Conservation (phyloP, 257 asterid genomes). For the Oldenlandia corymbosa region DNA sequence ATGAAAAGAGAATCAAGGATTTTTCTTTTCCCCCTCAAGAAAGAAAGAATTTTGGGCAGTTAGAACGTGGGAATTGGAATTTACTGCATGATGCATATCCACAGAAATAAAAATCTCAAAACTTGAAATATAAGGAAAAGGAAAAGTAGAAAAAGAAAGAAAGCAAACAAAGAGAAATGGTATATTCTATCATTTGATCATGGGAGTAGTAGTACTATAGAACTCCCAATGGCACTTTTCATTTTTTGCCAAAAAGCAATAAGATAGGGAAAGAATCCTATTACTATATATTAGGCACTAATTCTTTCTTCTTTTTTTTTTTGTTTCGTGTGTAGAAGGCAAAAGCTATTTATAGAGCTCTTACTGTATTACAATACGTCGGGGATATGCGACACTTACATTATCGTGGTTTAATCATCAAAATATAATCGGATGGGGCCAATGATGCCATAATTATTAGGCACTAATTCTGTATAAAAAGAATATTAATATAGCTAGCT, state of each 20-base stretch:
- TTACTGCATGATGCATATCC: not conserved
- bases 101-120: not conserved
- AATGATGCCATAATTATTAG: too few relatives aligned
- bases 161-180: constrained; percentile 9
- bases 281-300: too few relatives aligned
- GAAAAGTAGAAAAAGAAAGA: not conserved
- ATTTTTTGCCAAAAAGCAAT: too few relatives aligned
- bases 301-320: not conserved
- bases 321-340: not conserved
- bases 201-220: not conserved
- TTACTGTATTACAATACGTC: too few relatives aligned
- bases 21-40: too few relatives aligned
- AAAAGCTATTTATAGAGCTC: too few relatives aligned
- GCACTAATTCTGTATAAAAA: constrained; percentile 1
- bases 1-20: not conserved
- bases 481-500: constrained; percentile 6
- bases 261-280: too few relatives aligned
- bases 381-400: too few relatives aligned
- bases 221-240: not conserved
- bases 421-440: too few relatives aligned
- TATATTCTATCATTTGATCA: constrained; percentile 9
- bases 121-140: not conserved
- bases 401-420: too few relatives aligned
- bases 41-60: not conserved
- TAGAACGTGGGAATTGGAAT: not conserved